Evolutionary conservation across 2,329 filamentous ascomycete species (phyloP), one percentile per base, ranked within the genome.

Genomic region (Neopestalotiopsis sp.): DNA sequence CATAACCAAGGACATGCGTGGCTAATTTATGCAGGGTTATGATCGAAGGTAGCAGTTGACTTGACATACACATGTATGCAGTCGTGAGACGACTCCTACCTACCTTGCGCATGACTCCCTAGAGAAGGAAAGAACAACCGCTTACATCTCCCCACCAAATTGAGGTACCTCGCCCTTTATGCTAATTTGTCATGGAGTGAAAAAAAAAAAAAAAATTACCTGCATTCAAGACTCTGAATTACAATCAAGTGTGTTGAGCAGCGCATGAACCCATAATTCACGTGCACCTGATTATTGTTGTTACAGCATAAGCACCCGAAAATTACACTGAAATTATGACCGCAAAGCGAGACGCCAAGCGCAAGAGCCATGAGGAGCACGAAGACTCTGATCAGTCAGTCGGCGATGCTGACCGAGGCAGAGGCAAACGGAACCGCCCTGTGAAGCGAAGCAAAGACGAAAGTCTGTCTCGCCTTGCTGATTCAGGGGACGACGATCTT

Each of bases 401-500:
- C 24, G 38, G 24, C 67, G 45, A 65, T 9, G 69, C 71, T 20
- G 65, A 68, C 24, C 57, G 68, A 34, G 59, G 67, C 6, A 24
- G 17, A 20, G n/a, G 14, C 0, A 59, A 69, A 30, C 17, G 73
- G 73, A 68, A 73, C 28, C 38, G 9, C 1, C 7, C 59, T 2
- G 24, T 38, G 6, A 67, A 56, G n/a, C 66, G 58, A 13, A 5
- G 38, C 28, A 49, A 38, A 56, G 66, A 17, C 40, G 52, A 62
- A 28, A 67, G 65, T 17, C 34, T 77, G 34, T 73, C 76, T 28
- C 74, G 73, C 30, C 71, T 78, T 14, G 76, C 75, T 59, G 75
- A 78, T 17, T 62, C 59, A 56, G 75, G 78, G 13, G 71, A 75
- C 7, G 72, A 75, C 69, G 76, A 78, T 24, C 68, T 71, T 24